phyloP scores from a whole-genome alignment of 2,329 filamentous ascomycete genomes.

The Fusarium sp. region DNA sequence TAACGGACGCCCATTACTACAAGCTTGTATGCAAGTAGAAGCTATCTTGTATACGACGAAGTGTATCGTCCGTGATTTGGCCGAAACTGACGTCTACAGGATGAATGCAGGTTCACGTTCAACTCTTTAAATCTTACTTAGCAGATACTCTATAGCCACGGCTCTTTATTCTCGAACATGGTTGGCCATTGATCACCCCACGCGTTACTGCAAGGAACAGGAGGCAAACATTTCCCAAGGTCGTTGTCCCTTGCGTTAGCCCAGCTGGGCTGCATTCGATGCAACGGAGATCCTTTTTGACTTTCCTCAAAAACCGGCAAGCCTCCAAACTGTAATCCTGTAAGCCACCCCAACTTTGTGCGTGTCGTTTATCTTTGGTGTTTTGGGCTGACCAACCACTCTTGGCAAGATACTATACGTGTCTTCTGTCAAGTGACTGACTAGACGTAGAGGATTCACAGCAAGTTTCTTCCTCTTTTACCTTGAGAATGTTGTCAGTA shows the following conservation, averaged over 20 bases:
- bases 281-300: background rate
- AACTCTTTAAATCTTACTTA: background rate
- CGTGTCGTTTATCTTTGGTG: slow-evolving; percentile 10
- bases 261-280: background rate
- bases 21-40: background rate
- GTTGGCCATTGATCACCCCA: background rate
- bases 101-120: background rate
- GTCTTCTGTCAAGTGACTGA: background rate
- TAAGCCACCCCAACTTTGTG: background rate
- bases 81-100: background rate
- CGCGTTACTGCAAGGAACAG: slow-evolving; percentile 19
- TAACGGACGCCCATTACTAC: background rate
- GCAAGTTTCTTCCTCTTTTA: background rate
- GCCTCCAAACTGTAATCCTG: slow-evolving; percentile 9
- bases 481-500: background rate
- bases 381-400: background rate
- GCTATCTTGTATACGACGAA: background rate
- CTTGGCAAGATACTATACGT: background rate
- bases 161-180: background rate
- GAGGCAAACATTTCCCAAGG: background rate
- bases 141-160: slow-evolving; percentile 18
- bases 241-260: slow-evolving; percentile 24
- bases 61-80: background rate
- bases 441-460: background rate
- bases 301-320: slow-evolving; percentile 10